These are phyloP conservation scores for Pholiota adiposa DNA, from an alignment of 1,284 basidiomycete species.

Conservation along the genomic window DNA sequence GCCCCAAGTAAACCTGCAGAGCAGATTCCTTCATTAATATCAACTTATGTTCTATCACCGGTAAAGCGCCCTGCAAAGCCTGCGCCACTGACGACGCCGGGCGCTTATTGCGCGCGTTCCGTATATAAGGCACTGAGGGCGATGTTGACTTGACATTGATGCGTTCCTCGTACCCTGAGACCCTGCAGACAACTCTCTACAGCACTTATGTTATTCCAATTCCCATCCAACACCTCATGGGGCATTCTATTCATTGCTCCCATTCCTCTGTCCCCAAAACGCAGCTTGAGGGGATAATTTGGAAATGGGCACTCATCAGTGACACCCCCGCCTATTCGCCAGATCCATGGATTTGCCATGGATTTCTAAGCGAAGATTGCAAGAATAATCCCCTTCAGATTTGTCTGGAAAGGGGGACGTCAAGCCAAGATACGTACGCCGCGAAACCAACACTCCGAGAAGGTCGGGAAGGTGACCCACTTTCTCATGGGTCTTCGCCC, in stretches of 20 bases:
- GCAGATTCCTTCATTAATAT: slow-evolving; percentile 7
- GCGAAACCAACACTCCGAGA: neutral
- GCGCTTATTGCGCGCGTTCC: neutral
- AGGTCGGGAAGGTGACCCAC: neutral
- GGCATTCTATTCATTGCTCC: too few species aligned
- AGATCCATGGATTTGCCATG: neutral
- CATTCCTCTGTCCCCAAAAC: too few species aligned
- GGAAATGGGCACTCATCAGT: neutral
- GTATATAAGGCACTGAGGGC: neutral
- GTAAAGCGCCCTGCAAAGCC: neutral
- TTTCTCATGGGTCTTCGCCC: neutral
- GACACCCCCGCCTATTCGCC: neutral
- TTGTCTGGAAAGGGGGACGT: neutral
- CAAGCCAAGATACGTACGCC: neutral
- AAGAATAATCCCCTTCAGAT: neutral
- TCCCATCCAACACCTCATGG: neutral
- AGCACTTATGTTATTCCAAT: neutral
- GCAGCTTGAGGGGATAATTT: neutral
- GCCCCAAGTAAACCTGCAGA: slow-evolving; percentile 4
- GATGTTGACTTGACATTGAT: neutral
- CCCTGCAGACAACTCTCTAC: neutral
- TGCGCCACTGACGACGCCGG: neutral
- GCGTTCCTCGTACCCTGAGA: neutral
- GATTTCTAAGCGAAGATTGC: neutral
- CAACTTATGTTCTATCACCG: neutral